phyloP scores from a whole-genome alignment of 2,329 filamentous ascomycete species.

The Ophiosphaerella korrae region DNA sequence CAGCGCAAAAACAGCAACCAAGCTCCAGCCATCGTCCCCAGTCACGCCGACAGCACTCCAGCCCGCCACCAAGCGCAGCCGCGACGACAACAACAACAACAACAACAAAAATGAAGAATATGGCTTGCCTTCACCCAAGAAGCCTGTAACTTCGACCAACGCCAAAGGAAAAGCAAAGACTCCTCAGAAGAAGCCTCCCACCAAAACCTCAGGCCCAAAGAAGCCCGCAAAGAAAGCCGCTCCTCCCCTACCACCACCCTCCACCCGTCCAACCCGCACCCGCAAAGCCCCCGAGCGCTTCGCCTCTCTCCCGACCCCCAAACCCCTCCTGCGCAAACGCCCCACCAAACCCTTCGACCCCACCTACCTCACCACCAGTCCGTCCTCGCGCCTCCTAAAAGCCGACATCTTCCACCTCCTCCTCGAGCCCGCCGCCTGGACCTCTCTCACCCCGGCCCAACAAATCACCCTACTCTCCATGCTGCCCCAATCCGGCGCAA shows the following conservation, averaged over 20 bases:
- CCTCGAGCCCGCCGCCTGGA: slow-evolving; percentile 37
- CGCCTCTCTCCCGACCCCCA: slow-evolving; percentile 7
- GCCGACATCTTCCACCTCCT: slow-evolving; percentile 44
- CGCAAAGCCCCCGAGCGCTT: slow-evolving; percentile 39
- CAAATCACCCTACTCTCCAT: slow-evolving; percentile 28
- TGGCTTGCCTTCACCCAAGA: slow-evolving; percentile 12
- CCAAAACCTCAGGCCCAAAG: slow-evolving; percentile 9
- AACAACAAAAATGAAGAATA: slow-evolving; percentile 6
- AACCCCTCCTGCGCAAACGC: too few species aligned
- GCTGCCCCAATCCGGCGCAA: slow-evolving; percentile 24
- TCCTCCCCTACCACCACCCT: slow-evolving; percentile 12
- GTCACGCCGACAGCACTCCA: neutral
- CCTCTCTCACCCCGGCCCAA: slow-evolving; percentile 27
- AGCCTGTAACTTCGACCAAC: neutral
- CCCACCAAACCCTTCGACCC: slow-evolving; percentile 28
- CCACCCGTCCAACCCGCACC: slow-evolving; percentile 27
- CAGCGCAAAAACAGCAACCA: neutral
- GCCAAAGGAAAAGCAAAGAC: slow-evolving; percentile 4
- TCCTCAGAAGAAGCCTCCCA: slow-evolving; percentile 5
- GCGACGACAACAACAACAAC: slow-evolving; percentile 1
- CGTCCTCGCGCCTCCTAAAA: slow-evolving; percentile 35
- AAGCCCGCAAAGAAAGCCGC: slow-evolving; percentile 10
- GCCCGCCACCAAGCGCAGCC: slow-evolving; percentile 14
- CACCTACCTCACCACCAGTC: slow-evolving; percentile 38
- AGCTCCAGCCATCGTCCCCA: neutral